phyloP scores from a whole-genome alignment of 257 asterid genomes.

The Solanum chilense region DNA sequence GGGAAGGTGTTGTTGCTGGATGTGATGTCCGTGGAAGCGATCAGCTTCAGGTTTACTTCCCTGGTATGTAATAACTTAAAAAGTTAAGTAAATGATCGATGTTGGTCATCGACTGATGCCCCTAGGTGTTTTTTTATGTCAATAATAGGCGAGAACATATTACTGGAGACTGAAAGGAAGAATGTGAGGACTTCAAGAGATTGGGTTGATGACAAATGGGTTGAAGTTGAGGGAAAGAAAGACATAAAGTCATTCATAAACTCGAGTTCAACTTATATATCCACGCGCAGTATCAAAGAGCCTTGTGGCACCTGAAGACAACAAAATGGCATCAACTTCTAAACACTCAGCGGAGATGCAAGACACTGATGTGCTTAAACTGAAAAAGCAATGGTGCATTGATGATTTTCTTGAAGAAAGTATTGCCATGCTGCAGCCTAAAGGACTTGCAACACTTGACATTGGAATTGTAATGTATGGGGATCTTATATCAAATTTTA shows the following conservation, averaged over 20 bases:
- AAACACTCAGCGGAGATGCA: background rate
- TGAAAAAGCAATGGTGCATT: background rate
- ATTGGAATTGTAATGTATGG: background rate
- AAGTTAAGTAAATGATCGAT: background rate
- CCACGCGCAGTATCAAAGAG: background rate
- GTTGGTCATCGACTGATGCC: background rate
- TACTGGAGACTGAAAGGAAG: constrained; percentile 19
- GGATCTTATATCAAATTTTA: background rate
- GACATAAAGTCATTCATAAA: constrained; percentile 27
- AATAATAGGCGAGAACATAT: constrained; percentile 29
- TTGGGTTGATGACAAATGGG: constrained; percentile 46
- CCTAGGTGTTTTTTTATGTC: background rate
- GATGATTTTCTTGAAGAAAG: background rate
- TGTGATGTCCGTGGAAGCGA: background rate
- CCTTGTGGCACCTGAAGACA: background rate
- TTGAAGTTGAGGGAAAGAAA: constrained; percentile 15
- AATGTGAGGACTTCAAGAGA: constrained; percentile 42
- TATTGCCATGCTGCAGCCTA: background rate
- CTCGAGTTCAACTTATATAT: background rate
- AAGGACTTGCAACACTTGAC: too few species aligned
- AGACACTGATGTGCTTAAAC: background rate
- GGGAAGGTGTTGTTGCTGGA: background rate
- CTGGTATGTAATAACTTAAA: background rate
- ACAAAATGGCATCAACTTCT: background rate
- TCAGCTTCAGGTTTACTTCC: background rate